Base-by-base conservation (phyloP, 177 flowering plant species). In the Vitis hybrid region DNA sequence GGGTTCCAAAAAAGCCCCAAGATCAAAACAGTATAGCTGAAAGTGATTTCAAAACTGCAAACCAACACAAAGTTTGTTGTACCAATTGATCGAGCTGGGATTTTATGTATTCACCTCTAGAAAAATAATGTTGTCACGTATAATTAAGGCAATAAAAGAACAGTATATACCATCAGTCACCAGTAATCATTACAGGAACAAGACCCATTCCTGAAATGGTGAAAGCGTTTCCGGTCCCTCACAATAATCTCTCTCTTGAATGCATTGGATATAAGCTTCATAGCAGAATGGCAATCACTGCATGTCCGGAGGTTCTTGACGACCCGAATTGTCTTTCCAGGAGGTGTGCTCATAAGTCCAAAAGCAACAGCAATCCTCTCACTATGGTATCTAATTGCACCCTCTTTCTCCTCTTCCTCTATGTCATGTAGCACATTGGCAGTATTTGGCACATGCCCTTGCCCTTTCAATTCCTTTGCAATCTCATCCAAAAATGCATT, bases 341-440 rank as follows among this genome's bases (percentile, higher is more conserved):
- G 72, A 5, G 73, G 73, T 8, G 71, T 74, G 62, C 69, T 78
- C 85, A 84, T 82, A 21, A 84, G 68, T 65, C 82, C 79, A 78
- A 73, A 67, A 58, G 79, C 79, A 41, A 76, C 76, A 15, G 87
- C 87, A 48, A 81, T 72, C 52, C 78, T 80, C 78, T 84, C 87
- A 41, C 82, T 80, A 24, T 84, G 85, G 69, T 72, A 82, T 57
- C 77, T 66, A 12, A 82, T 72, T 17, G 84, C 73, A 67, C 58
- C 70, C 75, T 84, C 85, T 70, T 82, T 82, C 80, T 82, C 85
- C 63, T 84, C 85, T 55, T 80, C 83, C 11, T 82, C 84, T 27
- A 84, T 80, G 65, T 82, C 80, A 75, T 82, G 87, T 7, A 84
- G 73, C 52, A 80, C 81, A 18, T 78, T 70, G 14, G 63, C 64